These are phyloP conservation scores for Globisporangium paroecandrum DNA, from an alignment of 352 stramenopile species.

Conservation along the genomic window DNA sequence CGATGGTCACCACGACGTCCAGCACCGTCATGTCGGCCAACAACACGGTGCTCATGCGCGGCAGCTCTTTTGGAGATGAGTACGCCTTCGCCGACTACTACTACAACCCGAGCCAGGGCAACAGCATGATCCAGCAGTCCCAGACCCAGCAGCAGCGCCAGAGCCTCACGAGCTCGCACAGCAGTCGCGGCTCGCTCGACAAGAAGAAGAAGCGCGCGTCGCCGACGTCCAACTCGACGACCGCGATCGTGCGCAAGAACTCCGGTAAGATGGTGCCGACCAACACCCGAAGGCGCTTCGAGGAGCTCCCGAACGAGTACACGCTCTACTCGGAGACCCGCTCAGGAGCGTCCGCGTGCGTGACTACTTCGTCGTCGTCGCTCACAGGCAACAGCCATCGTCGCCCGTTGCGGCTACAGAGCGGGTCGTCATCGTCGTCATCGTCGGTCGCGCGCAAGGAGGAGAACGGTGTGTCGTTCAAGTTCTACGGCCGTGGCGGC, in stretches of 20 bases:
- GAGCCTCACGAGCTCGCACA: slow-evolving; percentile 5
- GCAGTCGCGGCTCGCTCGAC: slow-evolving; percentile 16
- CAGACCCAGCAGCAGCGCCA: slow-evolving; percentile 1
- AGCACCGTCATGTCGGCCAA: slow-evolving; percentile 20
- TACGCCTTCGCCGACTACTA: slow-evolving; percentile 29
- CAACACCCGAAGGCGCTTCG: slow-evolving; percentile 21
- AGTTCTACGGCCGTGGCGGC: slow-evolving; percentile 60
- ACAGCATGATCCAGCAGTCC: not conserved
- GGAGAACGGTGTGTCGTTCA: slow-evolving; percentile 42
- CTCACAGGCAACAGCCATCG: not conserved
- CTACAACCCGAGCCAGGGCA: slow-evolving; percentile 21
- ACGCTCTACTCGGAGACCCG: slow-evolving; percentile 26
- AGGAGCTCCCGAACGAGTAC: slow-evolving; percentile 27
- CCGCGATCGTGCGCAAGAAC: slow-evolving; percentile 49
- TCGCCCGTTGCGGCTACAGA: slow-evolving; percentile 11
- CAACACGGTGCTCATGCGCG: slow-evolving; percentile 45
- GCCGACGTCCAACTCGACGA: slow-evolving; percentile 4
- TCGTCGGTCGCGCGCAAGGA: slow-evolving; percentile 18
- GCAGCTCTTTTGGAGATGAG: slow-evolving; percentile 29
- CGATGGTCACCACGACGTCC: slow-evolving; percentile 35
- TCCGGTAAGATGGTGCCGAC: slow-evolving; percentile 44
- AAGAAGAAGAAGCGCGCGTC: slow-evolving; percentile 12
- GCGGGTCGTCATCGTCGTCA: not conserved
- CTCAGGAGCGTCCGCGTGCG: slow-evolving; percentile 15
- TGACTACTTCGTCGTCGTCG: slow-evolving; percentile 1